Base-by-base conservation (phyloP, 2,329 filamentous ascomycete species). In the Coniochaeta hoffmannii region DNA sequence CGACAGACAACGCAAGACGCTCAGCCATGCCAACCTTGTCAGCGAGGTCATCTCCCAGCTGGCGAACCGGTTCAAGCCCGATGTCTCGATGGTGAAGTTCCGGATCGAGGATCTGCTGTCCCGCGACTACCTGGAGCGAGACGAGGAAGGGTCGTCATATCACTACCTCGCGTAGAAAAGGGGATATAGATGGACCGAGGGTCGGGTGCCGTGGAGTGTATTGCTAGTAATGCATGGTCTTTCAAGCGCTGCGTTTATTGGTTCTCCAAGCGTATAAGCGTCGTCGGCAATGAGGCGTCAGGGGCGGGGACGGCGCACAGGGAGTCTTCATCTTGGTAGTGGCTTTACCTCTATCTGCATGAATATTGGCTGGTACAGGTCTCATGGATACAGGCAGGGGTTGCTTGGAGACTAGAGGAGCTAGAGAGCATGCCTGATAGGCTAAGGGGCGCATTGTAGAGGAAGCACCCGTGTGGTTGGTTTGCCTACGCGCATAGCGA, bases 101-200 rank as follows among this genome's bases (percentile, higher is more conserved):
- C 83, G 85, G n/a, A 87, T 93, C 57, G 89, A 92, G 68, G 85
- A 85, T 59, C 73, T 93, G 52, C 89, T 93, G 53, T 81, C 83
- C 58, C 79, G 88, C 58, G 89, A 93, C 66, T 93, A 92, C 61
- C 74, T 93, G 19, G 88, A 91, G 71, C 81, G 89, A 4, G 78
- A 88, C 14, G 88, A 90, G 49, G 85, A 84, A 10, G 79, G 78
- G 30, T 70, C 81, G 6, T 81, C 87, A 11, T 92, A 92, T 68
- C 77, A 80, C 59, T 92, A 92, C 63, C 69, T 91, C 35, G 88
- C 88, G 26, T 92, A 72, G 71, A 57, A 15, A 5, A 3, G 10
- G 11, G 9, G 35, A 26, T 6, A 12, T 26, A 15, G 26, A 54
- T 12, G 32, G 26, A 34, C n/a, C n/a, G n/a, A n/a, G 22, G 50